Evolutionary conservation across 331 rosid genomes (phyloP), one percentile per base, ranked within the genome.

Genomic region (Malus hybrid): DNA sequence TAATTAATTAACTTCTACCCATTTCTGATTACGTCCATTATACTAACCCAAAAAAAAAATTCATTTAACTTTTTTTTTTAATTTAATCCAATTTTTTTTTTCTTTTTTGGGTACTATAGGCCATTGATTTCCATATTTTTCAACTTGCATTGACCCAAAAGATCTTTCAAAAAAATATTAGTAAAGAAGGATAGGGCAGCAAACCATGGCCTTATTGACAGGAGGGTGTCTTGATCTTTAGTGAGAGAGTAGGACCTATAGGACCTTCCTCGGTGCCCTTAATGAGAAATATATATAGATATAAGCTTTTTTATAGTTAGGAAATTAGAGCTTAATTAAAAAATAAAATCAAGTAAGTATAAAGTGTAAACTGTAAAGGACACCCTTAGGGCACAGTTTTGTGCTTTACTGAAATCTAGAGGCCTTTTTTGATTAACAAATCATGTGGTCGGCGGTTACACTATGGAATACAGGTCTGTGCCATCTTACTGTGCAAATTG

Each of bases 361-460:
- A 78, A 81, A 28, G 10, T 18, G 78, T 69, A 26, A 42, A 42
- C 46, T 10, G 46, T 42, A 12, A 11, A 44, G 50, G 50, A 44
- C 5, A 44, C 14, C 48, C 48, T 11, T 44, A 44, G 50, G 50
- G 50, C 6, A 44, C 50, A 44, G 50, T 44, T 44, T 11, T 44
- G 50, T 78, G 83, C 68, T 53, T 71, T 83, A 58, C 89, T 91
- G 91, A 91, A 87, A 82, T 82, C 82, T 76, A 86, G 80, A 78
- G 57, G 53, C 66, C 33, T 52, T 32, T 70, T 61, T 72, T 73
- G 77, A 86, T 81, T 84, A 84, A 78, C 63, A 86, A 85, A 79
- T 82, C 70, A 83, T 82, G 69, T 67, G 82, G 86, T 87, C 84
- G 89, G 90, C 87, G 82, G 89, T 85, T 89, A 81, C 85, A 18